Conservation (phyloP, 441 rosid species). For the Pelargonium exstipulatum region DNA sequence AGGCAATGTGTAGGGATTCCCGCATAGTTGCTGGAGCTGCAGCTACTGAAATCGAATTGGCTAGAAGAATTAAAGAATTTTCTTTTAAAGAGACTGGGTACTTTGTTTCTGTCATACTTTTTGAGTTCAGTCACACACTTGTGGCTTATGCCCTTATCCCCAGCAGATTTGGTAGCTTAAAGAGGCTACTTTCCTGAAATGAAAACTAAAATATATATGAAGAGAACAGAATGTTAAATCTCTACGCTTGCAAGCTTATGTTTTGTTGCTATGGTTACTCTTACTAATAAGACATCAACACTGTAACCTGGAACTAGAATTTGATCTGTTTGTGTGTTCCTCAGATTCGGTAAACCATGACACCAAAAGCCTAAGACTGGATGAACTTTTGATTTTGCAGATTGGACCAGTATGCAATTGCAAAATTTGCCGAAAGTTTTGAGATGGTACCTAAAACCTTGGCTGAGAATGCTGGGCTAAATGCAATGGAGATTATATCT, state of each 20-base stretch:
- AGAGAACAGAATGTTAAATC: neutral
- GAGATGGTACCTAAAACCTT: conserved; percentile 97
- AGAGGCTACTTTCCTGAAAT: neutral
- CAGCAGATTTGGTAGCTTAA: neutral
- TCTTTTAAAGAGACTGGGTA: conserved; percentile 96
- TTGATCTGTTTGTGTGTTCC: neutral
- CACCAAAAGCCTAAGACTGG: neutral
- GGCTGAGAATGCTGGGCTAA: conserved; percentile 95
- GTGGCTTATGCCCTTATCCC: neutral
- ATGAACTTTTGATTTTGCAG: conserved; percentile 35
- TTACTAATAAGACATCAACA: neutral
- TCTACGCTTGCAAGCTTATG: neutral
- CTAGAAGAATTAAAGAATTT: conserved; percentile 87
- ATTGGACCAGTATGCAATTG: conserved; percentile 94
- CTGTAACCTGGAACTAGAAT: neutral
- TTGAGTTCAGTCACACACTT: neutral
- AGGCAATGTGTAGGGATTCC: conserved; percentile 99
- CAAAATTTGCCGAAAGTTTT: conserved; percentile 95
- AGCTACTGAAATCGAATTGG: conserved; percentile 97
- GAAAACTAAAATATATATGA: neutral
- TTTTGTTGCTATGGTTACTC: neutral
- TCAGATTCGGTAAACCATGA: neutral
- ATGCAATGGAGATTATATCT: conserved; percentile 93
- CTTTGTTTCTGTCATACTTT: conserved; percentile 9
- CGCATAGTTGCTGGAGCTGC: conserved; percentile 95